Percentiles rank a stretch among this genome's conserved stretches.
These are phyloP conservation scores for Saccharomycopsis phalli DNA, from an alignment of 1,139 yeast species.

Conservation along the genomic window DNA sequence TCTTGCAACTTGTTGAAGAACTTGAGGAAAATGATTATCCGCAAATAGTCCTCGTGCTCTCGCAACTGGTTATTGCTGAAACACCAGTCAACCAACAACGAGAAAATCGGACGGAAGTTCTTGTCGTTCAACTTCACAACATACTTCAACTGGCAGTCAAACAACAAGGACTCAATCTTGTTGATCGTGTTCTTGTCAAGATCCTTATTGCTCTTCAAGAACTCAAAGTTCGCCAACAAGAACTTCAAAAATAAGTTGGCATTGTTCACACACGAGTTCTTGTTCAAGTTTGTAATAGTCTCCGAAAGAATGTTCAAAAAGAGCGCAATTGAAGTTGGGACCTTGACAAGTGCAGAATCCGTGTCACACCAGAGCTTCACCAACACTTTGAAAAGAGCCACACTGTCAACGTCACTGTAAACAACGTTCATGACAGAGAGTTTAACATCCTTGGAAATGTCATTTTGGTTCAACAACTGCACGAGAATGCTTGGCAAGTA, in stretches of 20 bases:
- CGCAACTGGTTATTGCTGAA: conserved; percentile 40
- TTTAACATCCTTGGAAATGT: conserved; percentile 52
- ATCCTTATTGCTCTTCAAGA: conserved; percentile 28
- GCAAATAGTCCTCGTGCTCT: conserved; percentile 35
- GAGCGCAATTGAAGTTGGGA: conserved; percentile 47
- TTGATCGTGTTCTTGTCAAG: conserved; percentile 70
- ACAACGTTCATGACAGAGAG: conserved; percentile 56
- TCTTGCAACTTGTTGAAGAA: conserved; percentile 82
- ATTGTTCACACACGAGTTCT: conserved; percentile 55
- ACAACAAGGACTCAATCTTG: conserved; percentile 71
- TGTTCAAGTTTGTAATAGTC: conserved; percentile 57
- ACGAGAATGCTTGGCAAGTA: conserved; percentile 51
- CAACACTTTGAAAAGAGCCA: conserved; percentile 53
- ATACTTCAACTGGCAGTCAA: conserved; percentile 61
- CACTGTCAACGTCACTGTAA: conserved; percentile 60
- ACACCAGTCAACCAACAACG: conserved; percentile 88
- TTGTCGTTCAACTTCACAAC: conserved; percentile 92
- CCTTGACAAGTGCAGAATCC: conserved; percentile 36
- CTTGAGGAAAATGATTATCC: conserved; percentile 70
- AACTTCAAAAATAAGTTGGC: conserved; percentile 66
- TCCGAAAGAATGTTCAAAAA: conserved; percentile 59
- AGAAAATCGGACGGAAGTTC: conserved; percentile 86
- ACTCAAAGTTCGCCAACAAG: conserved; percentile 64
- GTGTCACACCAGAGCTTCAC: conserved; percentile 46
- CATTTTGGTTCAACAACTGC: conserved; percentile 48